phyloP scores from a whole-genome alignment of 176 grass and related monocot genomes.

The Stipa capillata region DNA sequence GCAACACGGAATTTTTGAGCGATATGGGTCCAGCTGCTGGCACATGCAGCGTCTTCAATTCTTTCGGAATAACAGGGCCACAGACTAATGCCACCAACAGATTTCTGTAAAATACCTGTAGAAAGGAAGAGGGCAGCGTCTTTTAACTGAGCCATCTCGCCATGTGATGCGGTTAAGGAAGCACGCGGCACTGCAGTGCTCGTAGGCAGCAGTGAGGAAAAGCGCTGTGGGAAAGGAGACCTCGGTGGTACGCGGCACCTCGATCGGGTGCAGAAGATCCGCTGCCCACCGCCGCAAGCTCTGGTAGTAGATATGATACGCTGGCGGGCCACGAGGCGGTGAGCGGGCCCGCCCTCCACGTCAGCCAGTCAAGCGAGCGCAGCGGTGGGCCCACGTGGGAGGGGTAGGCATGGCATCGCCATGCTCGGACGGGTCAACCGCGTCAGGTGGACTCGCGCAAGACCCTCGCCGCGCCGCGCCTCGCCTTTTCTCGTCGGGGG shows the following conservation, averaged over 20 bases:
- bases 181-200: not conserved
- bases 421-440: conserved; percentile 24
- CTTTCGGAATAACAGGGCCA: not conserved
- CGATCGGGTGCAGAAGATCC: conserved; percentile 1
- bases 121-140: not conserved
- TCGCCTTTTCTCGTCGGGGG: not conserved
- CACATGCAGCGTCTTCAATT: not conserved
- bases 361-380: conserved; percentile 9
- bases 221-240: not conserved
- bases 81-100: not conserved
- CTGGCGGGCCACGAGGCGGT: conserved; percentile 26
- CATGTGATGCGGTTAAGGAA: conserved; percentile 6
- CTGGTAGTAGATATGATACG: not conserved
- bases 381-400: not conserved
- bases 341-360: not conserved
- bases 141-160: not conserved
- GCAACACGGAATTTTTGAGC: not conserved
- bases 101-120: not conserved
- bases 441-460: not conserved
- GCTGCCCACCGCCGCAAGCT: not conserved
- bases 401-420: not conserved
- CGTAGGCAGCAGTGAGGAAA: not conserved
- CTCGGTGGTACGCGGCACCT: not conserved
- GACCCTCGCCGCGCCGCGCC: conserved; percentile 36
- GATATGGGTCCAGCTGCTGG: not conserved